Conservation (phyloP, 1,284 basidiomycete genomes). For the Wallemia mellicola region DNA sequence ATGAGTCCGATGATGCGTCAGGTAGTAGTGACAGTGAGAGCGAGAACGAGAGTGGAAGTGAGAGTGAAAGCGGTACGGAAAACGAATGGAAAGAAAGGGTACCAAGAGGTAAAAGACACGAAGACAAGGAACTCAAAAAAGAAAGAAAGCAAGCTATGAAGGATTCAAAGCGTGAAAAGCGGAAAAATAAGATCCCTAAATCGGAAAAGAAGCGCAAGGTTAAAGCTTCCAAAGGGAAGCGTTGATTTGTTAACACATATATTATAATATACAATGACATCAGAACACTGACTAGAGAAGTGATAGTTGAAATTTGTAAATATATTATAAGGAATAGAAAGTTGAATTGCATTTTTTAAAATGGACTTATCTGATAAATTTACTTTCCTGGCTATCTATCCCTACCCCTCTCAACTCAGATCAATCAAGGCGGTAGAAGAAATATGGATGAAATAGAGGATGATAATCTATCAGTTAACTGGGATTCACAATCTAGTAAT, state of each 20-base stretch:
- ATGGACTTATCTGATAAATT: too few relatives aligned
- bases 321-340: too few relatives aligned
- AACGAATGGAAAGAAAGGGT: constrained; percentile 22
- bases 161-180: constrained; percentile 53
- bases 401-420: too few relatives aligned
- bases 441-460: not conserved
- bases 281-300: too few relatives aligned
- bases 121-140: constrained; percentile 75
- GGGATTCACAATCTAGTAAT: not conserved
- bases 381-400: too few relatives aligned
- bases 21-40: constrained; percentile 14
- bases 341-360: too few relatives aligned
- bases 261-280: too few relatives aligned
- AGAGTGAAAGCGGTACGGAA: constrained; percentile 5
- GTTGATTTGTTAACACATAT: too few relatives aligned
- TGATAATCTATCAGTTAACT: not conserved
- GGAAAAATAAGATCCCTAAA: constrained; percentile 78
- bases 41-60: constrained; percentile 6
- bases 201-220: constrained; percentile 61
- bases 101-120: constrained; percentile 57
- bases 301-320: too few relatives aligned
- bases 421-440: too few relatives aligned
- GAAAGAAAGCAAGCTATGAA: constrained; percentile 70
- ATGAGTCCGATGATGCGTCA: constrained; percentile 15
- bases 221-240: constrained; percentile 19